These are phyloP conservation scores for Globisporangium irregulare DNA, from an alignment of 352 stramenopile species.

Conservation along the genomic window DNA sequence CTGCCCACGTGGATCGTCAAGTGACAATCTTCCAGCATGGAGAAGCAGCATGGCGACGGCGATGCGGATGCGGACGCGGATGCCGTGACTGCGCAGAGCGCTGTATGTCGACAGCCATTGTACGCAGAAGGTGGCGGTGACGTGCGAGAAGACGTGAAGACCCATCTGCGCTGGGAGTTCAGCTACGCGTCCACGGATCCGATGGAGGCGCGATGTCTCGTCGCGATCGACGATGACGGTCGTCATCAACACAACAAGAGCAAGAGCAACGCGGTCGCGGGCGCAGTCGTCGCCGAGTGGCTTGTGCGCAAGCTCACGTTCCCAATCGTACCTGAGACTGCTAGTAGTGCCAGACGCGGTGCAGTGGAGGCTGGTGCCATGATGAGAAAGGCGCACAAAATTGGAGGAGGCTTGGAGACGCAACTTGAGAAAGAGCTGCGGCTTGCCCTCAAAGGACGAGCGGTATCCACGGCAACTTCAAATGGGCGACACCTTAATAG, in stretches of 20 bases:
- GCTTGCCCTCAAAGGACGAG: constrained; percentile 8
- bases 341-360: neutral
- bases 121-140: constrained; percentile 13
- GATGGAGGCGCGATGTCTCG: constrained; percentile 42
- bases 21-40: neutral
- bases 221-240: constrained; percentile 25
- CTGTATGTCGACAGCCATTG: neutral
- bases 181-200: constrained; percentile 48
- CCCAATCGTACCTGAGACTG: neutral
- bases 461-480: neutral
- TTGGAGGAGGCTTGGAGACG: constrained; percentile 29
- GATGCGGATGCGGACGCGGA: neutral
- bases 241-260: neutral
- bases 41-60: neutral
- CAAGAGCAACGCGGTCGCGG: constrained; percentile 9
- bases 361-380: neutral
- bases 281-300: constrained; percentile 33
- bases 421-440: constrained; percentile 43
- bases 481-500: neutral
- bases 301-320: constrained; percentile 33
- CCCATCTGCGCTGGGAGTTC: constrained; percentile 42
- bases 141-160: constrained; percentile 33
- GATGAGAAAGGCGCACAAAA: neutral
- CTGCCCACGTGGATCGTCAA: neutral
- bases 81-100: neutral